Percentiles rank a stretch among this genome's conserved stretches.
These are phyloP conservation scores for Elsinoe arachidis DNA, from an alignment of 2,329 filamentous ascomycete species.

Conservation along the genomic window DNA sequence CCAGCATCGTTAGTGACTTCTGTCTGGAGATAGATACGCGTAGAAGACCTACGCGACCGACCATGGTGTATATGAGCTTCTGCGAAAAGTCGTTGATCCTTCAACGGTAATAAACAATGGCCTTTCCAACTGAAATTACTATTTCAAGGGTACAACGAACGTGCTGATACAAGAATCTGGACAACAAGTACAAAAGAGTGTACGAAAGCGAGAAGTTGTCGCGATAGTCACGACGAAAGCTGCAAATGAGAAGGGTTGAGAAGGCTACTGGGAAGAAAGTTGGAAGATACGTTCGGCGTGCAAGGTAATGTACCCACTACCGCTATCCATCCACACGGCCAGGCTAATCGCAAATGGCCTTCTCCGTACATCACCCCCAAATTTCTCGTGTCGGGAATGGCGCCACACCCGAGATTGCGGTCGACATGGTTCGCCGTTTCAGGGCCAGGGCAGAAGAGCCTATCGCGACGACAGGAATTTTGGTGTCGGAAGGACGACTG, in stretches of 20 bases:
- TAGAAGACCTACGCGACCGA: background rate
- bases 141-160: background rate
- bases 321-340: no score
- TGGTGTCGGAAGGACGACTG: background rate
- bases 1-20: background rate
- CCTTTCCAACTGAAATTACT: background rate
- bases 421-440: constrained; percentile 11
- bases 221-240: background rate
- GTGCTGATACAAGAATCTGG: background rate
- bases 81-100: background rate
- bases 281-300: background rate
- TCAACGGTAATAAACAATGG: constrained; percentile 1
- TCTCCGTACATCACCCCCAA: constrained; percentile 1
- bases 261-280: background rate
- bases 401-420: constrained; percentile 7
- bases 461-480: background rate
- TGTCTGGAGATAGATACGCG: background rate
- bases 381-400: background rate
- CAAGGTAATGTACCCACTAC: background rate
- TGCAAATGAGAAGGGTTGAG: background rate
- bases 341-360: background rate
- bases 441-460: background rate
- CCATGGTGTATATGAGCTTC: background rate
- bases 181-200: background rate
- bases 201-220: background rate